Evolutionary conservation across 2,329 filamentous ascomycete species (phyloP).

Genomic region (Xylaria sp.): DNA sequence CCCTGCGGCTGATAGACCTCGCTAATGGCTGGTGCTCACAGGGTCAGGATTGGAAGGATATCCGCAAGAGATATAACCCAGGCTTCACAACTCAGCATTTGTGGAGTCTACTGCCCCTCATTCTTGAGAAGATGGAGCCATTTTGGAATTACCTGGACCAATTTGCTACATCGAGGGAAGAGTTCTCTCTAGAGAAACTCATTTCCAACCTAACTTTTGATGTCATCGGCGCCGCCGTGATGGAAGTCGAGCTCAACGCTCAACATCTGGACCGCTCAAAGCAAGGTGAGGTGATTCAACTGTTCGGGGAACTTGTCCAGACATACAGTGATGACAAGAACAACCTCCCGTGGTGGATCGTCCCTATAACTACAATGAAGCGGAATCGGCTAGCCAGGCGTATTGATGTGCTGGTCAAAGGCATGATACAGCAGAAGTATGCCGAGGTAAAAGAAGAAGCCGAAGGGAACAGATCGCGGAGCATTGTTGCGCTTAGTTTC

Average conservation of each 20-base stretch:
- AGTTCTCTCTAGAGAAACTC: constrained; percentile 32
- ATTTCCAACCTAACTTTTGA: constrained; percentile 43
- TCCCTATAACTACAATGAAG: constrained; percentile 12
- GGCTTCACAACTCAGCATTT: constrained; percentile 44
- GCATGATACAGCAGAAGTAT: constrained; percentile 33
- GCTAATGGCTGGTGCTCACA: constrained; percentile 18
- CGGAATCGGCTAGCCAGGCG: constrained; percentile 13
- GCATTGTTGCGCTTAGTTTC: constrained; percentile 40
- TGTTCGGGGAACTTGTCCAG: constrained; percentile 34
- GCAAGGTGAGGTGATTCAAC: constrained; percentile 35
- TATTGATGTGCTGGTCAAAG: constrained; percentile 30
- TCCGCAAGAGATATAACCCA: constrained; percentile 42
- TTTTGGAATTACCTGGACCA: constrained; percentile 39
- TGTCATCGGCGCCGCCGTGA: constrained; percentile 41
- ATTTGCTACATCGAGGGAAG: constrained; percentile 30
- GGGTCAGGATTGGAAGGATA: constrained; percentile 36
- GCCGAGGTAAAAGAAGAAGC: constrained; percentile 18
- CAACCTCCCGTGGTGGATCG: constrained; percentile 27
- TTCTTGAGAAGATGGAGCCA: constrained; percentile 40
- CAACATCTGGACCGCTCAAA: constrained; percentile 32
- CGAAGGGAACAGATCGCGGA: constrained; percentile 29
- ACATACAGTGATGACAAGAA: constrained; percentile 30
- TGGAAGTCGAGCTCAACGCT: constrained; percentile 40
- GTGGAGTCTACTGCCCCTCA: constrained; percentile 40
- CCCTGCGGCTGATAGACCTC: constrained; percentile 24